Base-by-base conservation (phyloP, 352 stramenopile genomes). In the Phytopythium chamaehyphon region DNA sequence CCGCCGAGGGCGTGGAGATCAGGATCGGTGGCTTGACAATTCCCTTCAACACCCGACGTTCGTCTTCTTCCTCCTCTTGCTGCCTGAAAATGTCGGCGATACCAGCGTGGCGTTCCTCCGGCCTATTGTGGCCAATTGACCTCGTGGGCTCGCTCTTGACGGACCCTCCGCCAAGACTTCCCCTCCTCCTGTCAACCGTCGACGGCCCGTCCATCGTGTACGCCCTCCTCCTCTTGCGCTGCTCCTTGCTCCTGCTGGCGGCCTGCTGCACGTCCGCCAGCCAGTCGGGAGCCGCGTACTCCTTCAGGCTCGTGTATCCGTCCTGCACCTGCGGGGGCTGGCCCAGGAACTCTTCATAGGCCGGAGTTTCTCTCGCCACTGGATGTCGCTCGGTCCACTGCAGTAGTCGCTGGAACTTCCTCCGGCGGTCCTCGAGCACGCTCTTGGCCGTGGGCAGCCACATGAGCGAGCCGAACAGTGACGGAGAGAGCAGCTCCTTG, bases 241-340 rank as follows among this genome's bases (percentile, higher is more conserved):
- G 57, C 9, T 75, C 55, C 54, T 73, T 72, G 46, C 46, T 6
- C 51, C 12, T 57, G 48, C 18, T 63, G 23, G 69, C 71, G 47
- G 86, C 69, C 57, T 83, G 75, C 47, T 84, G 69, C 49, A 89
- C 60, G 12, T 66, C 73, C 37, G 71, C 70, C 26, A 87, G 57
- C 73, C 75, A 89, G 54, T 86, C 65, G 44, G 71, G 78, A 9
- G 78, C 79, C 36, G 70, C 75, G 61, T 89, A 89, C 51, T 78
- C 65, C 48, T 89, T 89, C n/a, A 89, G 55, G 33, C 75, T 89
- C 53, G 85, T 72, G 51, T 89, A 89, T 37, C 78, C 77, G 22
- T 74, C 59, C 45, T 68, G 69, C 35, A 56, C 64, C 50, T 89
- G 78, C 42, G 78, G 78, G 12, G 78, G 73, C 35, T 69, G 64